Percentiles rank a stretch among this genome's conserved stretches.
Evolutionary conservation across 345 rosid species (phyloP).

Genomic region (Corymbia maculata): DNA sequence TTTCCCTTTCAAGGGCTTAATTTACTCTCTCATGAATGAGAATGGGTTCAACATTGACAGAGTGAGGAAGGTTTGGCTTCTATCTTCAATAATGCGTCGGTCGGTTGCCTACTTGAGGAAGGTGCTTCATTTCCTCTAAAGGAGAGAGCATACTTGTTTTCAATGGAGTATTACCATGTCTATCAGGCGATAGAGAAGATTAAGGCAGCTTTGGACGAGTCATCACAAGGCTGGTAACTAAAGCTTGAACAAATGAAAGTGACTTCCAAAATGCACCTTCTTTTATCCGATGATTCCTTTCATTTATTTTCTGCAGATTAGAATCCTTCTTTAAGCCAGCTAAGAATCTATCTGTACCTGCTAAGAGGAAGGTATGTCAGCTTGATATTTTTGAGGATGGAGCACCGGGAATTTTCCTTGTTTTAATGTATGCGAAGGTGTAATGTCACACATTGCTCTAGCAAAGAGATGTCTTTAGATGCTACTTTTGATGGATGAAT

Average conservation of each 20-base stretch:
- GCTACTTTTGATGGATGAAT: not conserved
- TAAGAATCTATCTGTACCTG: not conserved
- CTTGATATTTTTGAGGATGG: accelerated
- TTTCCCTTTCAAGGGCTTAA: too few species aligned
- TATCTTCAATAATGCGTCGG: too few species aligned
- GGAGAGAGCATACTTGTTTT: too few species aligned
- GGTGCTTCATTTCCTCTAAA: too few species aligned
- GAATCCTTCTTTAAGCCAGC: not conserved
- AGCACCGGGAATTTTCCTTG: not conserved
- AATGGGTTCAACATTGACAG: too few species aligned
- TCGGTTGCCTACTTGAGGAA: too few species aligned
- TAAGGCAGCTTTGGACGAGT: not conserved
- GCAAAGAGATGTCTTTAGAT: not conserved
- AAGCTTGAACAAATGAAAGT: not conserved
- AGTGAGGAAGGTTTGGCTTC: too few species aligned
- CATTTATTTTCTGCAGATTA: too few species aligned
- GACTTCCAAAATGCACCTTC: not conserved
- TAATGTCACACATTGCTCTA: not conserved
- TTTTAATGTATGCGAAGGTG: not conserved
- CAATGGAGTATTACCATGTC: not conserved
- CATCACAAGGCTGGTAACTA: not conserved
- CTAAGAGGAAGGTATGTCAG: too few species aligned
- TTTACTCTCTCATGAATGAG: too few species aligned
- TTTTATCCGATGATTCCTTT: accelerated
- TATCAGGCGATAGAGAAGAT: not conserved